Evolutionary conservation across 2,329 filamentous ascomycete species (phyloP).

Genomic region (Aspergillus terreus): DNA sequence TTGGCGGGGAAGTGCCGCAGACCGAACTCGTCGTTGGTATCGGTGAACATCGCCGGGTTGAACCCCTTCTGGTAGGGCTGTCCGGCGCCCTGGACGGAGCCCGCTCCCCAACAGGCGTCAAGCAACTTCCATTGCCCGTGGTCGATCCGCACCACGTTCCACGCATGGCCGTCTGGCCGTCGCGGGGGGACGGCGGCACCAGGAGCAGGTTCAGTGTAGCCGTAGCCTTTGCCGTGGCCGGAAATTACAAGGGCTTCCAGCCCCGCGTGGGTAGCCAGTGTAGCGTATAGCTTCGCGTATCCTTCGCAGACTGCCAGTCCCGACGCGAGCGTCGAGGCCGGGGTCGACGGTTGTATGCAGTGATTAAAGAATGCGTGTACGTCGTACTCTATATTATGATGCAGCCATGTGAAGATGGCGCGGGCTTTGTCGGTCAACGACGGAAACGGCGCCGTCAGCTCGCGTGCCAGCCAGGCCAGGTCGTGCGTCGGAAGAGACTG

Average conservation of each 20-base stretch:
- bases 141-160: conserved; percentile 90
- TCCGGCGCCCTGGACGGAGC: conserved; percentile 55
- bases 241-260: conserved; percentile 70
- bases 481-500: conserved; percentile 65
- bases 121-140: conserved; percentile 85
- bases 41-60: conserved; percentile 57
- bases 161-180: conserved; percentile 67
- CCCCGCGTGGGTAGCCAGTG: conserved; percentile 73
- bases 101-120: conserved; percentile 91
- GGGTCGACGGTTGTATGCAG: conserved; percentile 62
- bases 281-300: conserved; percentile 78
- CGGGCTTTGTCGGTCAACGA: conserved; percentile 88
- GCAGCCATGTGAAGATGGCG: conserved; percentile 90
- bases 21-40: conserved; percentile 76
- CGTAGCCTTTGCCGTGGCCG: conserved; percentile 85
- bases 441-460: conserved; percentile 73
- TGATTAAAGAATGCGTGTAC: conserved; percentile 72
- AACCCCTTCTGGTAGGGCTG: conserved; percentile 66
- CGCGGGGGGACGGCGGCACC: conserved; percentile 64
- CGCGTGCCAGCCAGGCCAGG: conserved; percentile 70
- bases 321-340: conserved; percentile 67
- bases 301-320: conserved; percentile 89
- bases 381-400: conserved; percentile 90
- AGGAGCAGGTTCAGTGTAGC: conserved; percentile 60
- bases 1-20: conserved; percentile 74